Evolutionary conservation across 2,329 filamentous ascomycete genomes (phyloP).

Genomic region (Verticillium isaacii): DNA sequence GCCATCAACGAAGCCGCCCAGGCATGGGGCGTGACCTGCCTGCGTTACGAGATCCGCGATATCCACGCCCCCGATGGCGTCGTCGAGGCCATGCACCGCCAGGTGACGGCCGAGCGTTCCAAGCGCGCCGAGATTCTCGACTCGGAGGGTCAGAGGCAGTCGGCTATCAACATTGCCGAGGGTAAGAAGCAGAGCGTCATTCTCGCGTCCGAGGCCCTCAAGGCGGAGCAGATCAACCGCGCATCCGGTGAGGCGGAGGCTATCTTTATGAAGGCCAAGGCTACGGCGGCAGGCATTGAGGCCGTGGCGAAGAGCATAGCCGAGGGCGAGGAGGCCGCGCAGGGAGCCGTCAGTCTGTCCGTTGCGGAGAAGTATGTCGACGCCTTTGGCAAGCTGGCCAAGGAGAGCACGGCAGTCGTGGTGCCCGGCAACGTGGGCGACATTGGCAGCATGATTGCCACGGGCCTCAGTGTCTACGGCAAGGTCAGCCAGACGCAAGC

Average conservation of each 20-base stretch:
- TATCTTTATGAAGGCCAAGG: conserved; percentile 77
- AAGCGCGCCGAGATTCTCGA: conserved; percentile 98
- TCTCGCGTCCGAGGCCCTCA: conserved; percentile 86
- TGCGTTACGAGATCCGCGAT: conserved; percentile 96
- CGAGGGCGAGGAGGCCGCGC: conserved; percentile 68
- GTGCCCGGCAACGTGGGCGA: conserved; percentile 97
- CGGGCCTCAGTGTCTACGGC: conserved; percentile 89
- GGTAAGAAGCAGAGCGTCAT: conserved; percentile 97
- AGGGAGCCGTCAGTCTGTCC: conserved; percentile 77
- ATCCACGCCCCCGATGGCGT: conserved; percentile 94
- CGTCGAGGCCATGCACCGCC: conserved; percentile 95
- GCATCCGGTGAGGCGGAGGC: conserved; percentile 92
- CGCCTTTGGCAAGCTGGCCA: conserved; percentile 86
- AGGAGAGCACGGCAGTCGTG: conserved; percentile 91
- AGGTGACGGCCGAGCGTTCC: conserved; percentile 93
- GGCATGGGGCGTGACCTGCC: conserved; percentile 93
- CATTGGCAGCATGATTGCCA: conserved; percentile 94
- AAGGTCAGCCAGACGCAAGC: conserved; percentile 82
- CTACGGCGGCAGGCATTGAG: conserved; percentile 85
- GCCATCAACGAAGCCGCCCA: conserved; percentile 97
- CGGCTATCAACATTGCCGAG: conserved; percentile 97
- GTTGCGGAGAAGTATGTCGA: conserved; percentile 98
- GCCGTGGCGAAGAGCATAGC: conserved; percentile 74
- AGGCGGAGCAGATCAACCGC: conserved; percentile 87
- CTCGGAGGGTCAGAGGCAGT: conserved; percentile 93